Conservation (phyloP, 306 rosid species). For the Prunus persica region DNA sequence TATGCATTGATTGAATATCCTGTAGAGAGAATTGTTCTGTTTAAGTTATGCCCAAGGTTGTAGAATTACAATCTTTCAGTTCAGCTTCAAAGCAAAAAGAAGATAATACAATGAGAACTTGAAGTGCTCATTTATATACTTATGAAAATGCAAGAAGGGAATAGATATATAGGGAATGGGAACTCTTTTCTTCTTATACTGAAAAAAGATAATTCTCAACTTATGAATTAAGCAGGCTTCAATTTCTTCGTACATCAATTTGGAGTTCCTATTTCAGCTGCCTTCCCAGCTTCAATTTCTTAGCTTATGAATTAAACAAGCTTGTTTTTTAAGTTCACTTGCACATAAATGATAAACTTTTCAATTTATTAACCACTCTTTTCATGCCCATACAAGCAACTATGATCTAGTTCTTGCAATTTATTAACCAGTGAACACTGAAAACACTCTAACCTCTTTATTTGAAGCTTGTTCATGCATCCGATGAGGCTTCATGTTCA, state of each 20-base stretch:
- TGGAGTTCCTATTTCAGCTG: background rate
- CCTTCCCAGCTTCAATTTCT: background rate
- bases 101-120: background rate
- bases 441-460: constrained; percentile 59
- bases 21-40: background rate
- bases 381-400: background rate
- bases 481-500: constrained; percentile 88
- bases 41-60: background rate
- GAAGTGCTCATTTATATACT: background rate
- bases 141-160: background rate
- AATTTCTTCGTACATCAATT: no score
- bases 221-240: background rate
- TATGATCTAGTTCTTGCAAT: background rate
- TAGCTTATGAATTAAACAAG: background rate
- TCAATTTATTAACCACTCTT: background rate
- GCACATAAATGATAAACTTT: background rate
- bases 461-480: constrained; percentile 79
- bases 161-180: background rate
- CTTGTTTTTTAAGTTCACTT: background rate
- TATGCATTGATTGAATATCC: background rate
- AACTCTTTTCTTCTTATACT: background rate
- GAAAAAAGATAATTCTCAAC: background rate
- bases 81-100: background rate
- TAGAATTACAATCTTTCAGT: background rate
- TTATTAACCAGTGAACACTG: background rate